phyloP scores from a whole-genome alignment of 2,329 filamentous ascomycete genomes.

The Rachicladosporium sp. region DNA sequence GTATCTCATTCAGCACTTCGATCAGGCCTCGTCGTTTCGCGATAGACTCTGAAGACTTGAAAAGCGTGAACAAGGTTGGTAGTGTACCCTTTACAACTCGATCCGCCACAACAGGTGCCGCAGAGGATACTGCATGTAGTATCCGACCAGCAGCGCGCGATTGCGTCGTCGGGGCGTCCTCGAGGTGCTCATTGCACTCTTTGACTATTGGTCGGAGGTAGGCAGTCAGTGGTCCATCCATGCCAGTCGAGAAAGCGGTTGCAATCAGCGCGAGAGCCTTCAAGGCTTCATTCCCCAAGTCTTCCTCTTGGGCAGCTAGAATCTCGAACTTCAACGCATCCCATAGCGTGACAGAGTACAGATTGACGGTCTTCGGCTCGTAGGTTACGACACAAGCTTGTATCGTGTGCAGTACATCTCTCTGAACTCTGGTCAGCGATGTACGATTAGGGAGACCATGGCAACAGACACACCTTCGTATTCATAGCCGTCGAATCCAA shows the following conservation, averaged over 20 bases:
- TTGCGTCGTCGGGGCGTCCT: conserved; percentile 57
- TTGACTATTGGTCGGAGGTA: conserved; percentile 51
- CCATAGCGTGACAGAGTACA: conserved; percentile 54
- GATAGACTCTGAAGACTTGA: conserved; percentile 49
- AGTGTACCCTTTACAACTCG: conserved; percentile 44
- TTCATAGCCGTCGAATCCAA: conserved; percentile 57
- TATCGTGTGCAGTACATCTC: conserved; percentile 53
- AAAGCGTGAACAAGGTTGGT: conserved; percentile 46
- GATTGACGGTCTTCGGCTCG: conserved; percentile 45
- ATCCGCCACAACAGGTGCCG: conserved; percentile 43
- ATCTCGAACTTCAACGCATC: conserved; percentile 59
- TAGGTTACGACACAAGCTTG: conserved; percentile 48
- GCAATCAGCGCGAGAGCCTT: conserved; percentile 44
- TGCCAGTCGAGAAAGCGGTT: conserved; percentile 38
- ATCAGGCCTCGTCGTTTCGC: conserved; percentile 51
- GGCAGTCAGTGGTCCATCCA: conserved; percentile 35
- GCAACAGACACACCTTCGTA: conserved; percentile 42
- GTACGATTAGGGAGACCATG: not conserved
- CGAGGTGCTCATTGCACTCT: conserved; percentile 56
- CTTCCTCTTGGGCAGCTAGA: conserved; percentile 53
- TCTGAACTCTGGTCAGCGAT: conserved; percentile 24
- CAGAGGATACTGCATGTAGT: conserved; percentile 42
- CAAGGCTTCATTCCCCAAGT: conserved; percentile 49
- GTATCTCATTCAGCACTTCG: conserved; percentile 46
- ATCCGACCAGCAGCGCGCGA: conserved; percentile 53